phyloP scores from a whole-genome alignment of 805 yeast species.

The Wickerhamiella lipophila region DNA sequence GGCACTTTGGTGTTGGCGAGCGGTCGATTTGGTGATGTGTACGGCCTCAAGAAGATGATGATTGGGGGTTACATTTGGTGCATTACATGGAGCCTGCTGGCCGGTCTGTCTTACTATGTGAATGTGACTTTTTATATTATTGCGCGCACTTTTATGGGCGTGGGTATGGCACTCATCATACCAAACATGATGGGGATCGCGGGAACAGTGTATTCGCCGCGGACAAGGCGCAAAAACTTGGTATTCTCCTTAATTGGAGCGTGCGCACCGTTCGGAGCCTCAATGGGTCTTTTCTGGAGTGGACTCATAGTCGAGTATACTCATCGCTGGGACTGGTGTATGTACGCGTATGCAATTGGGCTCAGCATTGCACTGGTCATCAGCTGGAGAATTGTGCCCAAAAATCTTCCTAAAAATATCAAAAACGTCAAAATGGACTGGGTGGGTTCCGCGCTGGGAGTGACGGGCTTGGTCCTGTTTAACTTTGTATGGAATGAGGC shows the following conservation, averaged over 20 bases:
- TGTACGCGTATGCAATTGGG: slow-evolving; percentile 34
- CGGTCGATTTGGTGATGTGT: slow-evolving; percentile 61
- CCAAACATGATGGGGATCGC: slow-evolving; percentile 51
- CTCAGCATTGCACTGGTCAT: slow-evolving; percentile 10
- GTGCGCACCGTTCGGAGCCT: slow-evolving; percentile 51
- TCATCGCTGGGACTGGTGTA: slow-evolving; percentile 25
- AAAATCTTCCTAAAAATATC: slow-evolving; percentile 13
- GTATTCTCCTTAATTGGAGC: slow-evolving; percentile 48
- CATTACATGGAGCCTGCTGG: slow-evolving; percentile 44
- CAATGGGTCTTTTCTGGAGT: slow-evolving; percentile 39
- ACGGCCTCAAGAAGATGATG: slow-evolving; percentile 47
- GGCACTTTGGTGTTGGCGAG: slow-evolving; percentile 60
- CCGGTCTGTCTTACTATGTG: slow-evolving; percentile 45
- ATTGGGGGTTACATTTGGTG: slow-evolving; percentile 45
- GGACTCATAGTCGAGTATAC: slow-evolving; percentile 20
- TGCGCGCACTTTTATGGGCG: slow-evolving; percentile 52
- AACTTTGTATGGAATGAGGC: slow-evolving; percentile 69
- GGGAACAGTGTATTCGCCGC: slow-evolving; percentile 27
- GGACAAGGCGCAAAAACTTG: slow-evolving; percentile 34
- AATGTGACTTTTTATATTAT: slow-evolving; percentile 22
- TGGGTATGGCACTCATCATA: slow-evolving; percentile 46
- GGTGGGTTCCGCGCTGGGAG: slow-evolving; percentile 45
- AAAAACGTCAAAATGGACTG: slow-evolving; percentile 31
- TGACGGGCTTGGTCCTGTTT: slow-evolving; percentile 47
- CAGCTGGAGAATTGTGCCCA: slow-evolving; percentile 13